Evolutionary conservation across 1,139 yeast species (phyloP).

Genomic region (Ogataea hybrid): DNA sequence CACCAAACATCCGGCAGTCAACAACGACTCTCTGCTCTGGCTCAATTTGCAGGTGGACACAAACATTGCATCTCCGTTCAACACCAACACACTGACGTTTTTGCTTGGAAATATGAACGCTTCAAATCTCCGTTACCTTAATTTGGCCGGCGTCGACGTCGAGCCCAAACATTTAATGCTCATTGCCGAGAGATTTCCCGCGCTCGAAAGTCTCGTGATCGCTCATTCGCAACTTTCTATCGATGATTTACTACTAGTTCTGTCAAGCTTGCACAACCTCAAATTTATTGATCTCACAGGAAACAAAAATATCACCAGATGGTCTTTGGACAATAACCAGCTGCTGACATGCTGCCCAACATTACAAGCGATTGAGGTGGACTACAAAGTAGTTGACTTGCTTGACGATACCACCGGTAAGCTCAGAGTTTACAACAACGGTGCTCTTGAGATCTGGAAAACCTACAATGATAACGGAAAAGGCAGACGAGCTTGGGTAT

Average conservation of each 20-base stretch:
- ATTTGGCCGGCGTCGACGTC: slow-evolving; percentile 77
- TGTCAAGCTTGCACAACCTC: slow-evolving; percentile 21
- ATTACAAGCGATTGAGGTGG: slow-evolving; percentile 39
- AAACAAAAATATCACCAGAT: slow-evolving; percentile 44
- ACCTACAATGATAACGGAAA: slow-evolving; percentile 56
- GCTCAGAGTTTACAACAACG: slow-evolving; percentile 26
- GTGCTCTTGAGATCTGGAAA: slow-evolving; percentile 43
- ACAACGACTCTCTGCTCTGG: slow-evolving; percentile 60
- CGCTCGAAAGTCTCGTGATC: slow-evolving; percentile 53
- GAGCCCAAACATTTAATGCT: slow-evolving; percentile 49
- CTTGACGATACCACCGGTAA: slow-evolving; percentile 36
- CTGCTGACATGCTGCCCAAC: slow-evolving; percentile 42
- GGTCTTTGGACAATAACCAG: slow-evolving; percentile 51
- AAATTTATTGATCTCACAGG: slow-evolving; percentile 53
- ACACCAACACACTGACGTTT: slow-evolving; percentile 56
- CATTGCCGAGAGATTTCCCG: slow-evolving; percentile 52
- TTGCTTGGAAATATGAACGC: slow-evolving; percentile 51
- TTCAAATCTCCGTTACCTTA: slow-evolving; percentile 51
- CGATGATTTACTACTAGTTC: slow-evolving; percentile 22
- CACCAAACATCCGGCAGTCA: slow-evolving; percentile 69
- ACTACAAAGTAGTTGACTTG: slow-evolving; percentile 37
- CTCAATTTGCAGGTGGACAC: slow-evolving; percentile 73
- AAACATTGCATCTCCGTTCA: slow-evolving; percentile 62
- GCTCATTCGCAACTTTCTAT: slow-evolving; percentile 28
- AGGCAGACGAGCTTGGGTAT: slow-evolving; percentile 86